These are phyloP conservation scores for Aspergillus hortae DNA, from an alignment of 2,329 filamentous ascomycete species.

Conservation along the genomic window DNA sequence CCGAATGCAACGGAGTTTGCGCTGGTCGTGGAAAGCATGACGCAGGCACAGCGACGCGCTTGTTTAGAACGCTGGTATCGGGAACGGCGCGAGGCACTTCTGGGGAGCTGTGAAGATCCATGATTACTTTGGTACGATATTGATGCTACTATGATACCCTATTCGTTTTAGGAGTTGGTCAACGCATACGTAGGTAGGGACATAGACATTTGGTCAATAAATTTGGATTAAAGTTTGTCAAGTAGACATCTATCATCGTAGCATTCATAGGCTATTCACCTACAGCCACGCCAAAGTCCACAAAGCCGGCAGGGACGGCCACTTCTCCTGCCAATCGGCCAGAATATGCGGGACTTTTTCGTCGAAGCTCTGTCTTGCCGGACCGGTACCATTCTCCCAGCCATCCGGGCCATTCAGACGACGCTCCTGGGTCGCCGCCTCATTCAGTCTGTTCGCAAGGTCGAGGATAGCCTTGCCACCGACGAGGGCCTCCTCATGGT, in stretches of 20 bases:
- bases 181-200: too few relatives aligned
- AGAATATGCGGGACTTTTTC: constrained; percentile 89
- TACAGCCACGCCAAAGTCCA: constrained; percentile 97
- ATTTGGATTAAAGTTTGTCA: too few relatives aligned
- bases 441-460: constrained; percentile 79
- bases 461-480: constrained; percentile 91
- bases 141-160: neutral
- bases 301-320: constrained; percentile 83
- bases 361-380: constrained; percentile 75
- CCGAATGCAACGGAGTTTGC: constrained; percentile 78
- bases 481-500: constrained; percentile 90
- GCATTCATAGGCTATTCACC: neutral
- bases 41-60: constrained; percentile 72
- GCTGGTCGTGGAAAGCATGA: constrained; percentile 85
- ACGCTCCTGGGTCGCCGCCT: constrained; percentile 73
- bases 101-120: neutral
- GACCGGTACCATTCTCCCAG: constrained; percentile 67
- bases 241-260: too few relatives aligned
- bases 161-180: neutral
- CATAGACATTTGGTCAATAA: too few relatives aligned
- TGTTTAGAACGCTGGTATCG: constrained; percentile 79
- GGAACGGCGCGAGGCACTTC: constrained; percentile 54
- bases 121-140: neutral
- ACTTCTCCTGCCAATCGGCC: constrained; percentile 88
- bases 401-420: constrained; percentile 59